A percentile compares a stretch with the other conserved stretches of the same genome.
phyloP scores from a whole-genome alignment of 2,329 filamentous ascomycete species.

The Fusarium duplospermum region DNA sequence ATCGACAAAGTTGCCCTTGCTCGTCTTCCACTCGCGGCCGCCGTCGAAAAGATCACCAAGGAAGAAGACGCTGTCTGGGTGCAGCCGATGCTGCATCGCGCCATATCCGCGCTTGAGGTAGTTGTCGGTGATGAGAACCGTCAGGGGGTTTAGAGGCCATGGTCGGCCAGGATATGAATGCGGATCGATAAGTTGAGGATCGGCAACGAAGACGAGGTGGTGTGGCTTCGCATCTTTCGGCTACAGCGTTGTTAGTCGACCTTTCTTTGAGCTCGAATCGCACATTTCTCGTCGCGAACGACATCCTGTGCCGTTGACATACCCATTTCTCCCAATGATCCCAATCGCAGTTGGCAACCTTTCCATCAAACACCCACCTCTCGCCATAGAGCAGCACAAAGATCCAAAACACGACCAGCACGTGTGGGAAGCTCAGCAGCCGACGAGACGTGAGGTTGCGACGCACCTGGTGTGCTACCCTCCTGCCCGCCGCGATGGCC shows the following conservation, averaged over 20 bases:
- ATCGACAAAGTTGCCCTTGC: slow-evolving; percentile 68
- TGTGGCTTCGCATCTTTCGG: slow-evolving; percentile 83
- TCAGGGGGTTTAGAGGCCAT: slow-evolving; percentile 67
- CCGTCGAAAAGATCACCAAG: slow-evolving; percentile 96
- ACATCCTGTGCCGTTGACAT: slow-evolving; percentile 45
- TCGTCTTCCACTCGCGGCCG: slow-evolving; percentile 92
- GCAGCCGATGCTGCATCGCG: slow-evolving; percentile 78
- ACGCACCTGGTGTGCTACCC: slow-evolving; percentile 43
- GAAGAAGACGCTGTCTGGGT: slow-evolving; percentile 91
- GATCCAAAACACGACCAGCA: slow-evolving; percentile 80
- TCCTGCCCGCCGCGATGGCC: slow-evolving; percentile 47
- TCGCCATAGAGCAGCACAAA: slow-evolving; percentile 87
- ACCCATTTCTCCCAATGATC: slow-evolving; percentile 94
- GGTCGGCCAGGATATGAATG: slow-evolving; percentile 91
- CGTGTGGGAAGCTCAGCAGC: slow-evolving; percentile 72
- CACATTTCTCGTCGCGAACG: background rate
- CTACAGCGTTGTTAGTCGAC: slow-evolving; percentile 59
- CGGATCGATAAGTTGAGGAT: slow-evolving; percentile 92
- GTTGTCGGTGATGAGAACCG: slow-evolving; percentile 79
- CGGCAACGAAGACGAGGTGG: slow-evolving; percentile 84
- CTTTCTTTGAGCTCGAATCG: background rate
- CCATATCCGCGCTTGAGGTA: slow-evolving; percentile 87
- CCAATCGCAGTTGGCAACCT: slow-evolving; percentile 82
- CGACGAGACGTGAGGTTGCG: slow-evolving; percentile 62
- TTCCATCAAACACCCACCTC: slow-evolving; percentile 78